Conservation (phyloP, 345 rosid species). For the Brassica rapa region DNA sequence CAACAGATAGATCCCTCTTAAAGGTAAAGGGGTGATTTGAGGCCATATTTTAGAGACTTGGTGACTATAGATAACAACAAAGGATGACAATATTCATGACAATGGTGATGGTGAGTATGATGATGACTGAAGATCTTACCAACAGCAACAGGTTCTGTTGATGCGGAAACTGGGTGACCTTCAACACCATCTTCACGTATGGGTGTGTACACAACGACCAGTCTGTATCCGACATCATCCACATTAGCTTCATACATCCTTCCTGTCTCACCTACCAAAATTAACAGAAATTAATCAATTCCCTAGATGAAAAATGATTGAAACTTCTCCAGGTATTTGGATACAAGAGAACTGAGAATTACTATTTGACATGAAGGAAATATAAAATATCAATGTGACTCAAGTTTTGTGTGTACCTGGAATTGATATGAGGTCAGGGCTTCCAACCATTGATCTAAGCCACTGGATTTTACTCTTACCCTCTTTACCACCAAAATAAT, state of each 20-base stretch:
- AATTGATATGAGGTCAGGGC: slow-evolving; percentile 95
- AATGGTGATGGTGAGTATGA: slow-evolving; percentile 13
- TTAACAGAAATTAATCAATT: slow-evolving; percentile 15
- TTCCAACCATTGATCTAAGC: slow-evolving; percentile 96
- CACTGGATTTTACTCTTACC: slow-evolving; percentile 96
- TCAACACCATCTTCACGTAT: slow-evolving; percentile 89
- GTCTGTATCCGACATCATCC: slow-evolving; percentile 96
- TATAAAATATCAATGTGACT: not conserved
- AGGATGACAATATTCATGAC: not conserved
- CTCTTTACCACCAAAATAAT: slow-evolving; percentile 94
- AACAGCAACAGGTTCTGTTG: slow-evolving; percentile 90
- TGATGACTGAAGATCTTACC: slow-evolving; percentile 48
- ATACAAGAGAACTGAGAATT: slow-evolving; percentile 14
- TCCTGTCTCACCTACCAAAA: slow-evolving; percentile 83
- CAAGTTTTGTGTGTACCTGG: slow-evolving; percentile 57
- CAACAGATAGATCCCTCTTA: not conserved
- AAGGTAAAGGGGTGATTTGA: not conserved
- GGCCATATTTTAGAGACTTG: not conserved
- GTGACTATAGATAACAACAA: not conserved
- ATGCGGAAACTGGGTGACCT: slow-evolving; percentile 95
- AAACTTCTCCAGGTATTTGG: slow-evolving; percentile 13
- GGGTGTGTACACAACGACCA: slow-evolving; percentile 88
- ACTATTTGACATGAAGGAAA: slow-evolving; percentile 8
- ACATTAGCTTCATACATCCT: slow-evolving; percentile 96
- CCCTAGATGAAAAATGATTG: not conserved